These are phyloP conservation scores for Mycena galopus DNA, from an alignment of 768 basidiomycete species.

Conservation along the genomic window DNA sequence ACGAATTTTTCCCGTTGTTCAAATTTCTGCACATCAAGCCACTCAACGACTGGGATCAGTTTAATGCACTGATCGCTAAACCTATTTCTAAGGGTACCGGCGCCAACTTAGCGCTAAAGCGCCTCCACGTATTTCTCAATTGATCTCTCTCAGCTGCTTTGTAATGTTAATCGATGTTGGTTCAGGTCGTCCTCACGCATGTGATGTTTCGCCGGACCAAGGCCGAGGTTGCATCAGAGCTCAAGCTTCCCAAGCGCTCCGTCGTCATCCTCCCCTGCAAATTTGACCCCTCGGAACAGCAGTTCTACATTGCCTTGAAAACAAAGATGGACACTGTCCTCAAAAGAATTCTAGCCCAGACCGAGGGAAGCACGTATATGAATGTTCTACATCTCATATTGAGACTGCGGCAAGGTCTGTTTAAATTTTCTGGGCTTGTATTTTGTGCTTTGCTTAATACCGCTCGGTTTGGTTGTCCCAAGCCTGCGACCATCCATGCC, in stretches of 20 bases:
- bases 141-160: not conserved
- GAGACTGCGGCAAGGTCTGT: slow-evolving; percentile 88
- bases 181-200: slow-evolving; percentile 75
- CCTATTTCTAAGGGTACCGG: slow-evolving; percentile 79
- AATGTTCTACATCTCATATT: slow-evolving; percentile 78
- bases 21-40: slow-evolving; percentile 90
- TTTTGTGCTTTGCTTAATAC: not conserved
- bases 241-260: slow-evolving; percentile 81
- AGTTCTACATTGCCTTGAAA: slow-evolving; percentile 83
- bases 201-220: slow-evolving; percentile 94
- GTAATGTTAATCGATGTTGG: not conserved
- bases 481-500: slow-evolving; percentile 93
- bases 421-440: not conserved
- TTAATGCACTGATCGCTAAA: slow-evolving; percentile 81
- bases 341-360: slow-evolving; percentile 70
- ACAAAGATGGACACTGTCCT: slow-evolving; percentile 73
- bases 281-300: slow-evolving; percentile 82
- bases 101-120: slow-evolving; percentile 80
- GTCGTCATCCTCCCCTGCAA: slow-evolving; percentile 80
- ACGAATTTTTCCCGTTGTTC: slow-evolving; percentile 75
- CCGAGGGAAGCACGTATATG: slow-evolving; percentile 68
- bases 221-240: slow-evolving; percentile 72
- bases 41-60: slow-evolving; percentile 81
- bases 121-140: slow-evolving; percentile 67
- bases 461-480: not conserved